phyloP scores from a whole-genome alignment of 2,329 filamentous ascomycete species.

The Colletotrichum sansevieriae region DNA sequence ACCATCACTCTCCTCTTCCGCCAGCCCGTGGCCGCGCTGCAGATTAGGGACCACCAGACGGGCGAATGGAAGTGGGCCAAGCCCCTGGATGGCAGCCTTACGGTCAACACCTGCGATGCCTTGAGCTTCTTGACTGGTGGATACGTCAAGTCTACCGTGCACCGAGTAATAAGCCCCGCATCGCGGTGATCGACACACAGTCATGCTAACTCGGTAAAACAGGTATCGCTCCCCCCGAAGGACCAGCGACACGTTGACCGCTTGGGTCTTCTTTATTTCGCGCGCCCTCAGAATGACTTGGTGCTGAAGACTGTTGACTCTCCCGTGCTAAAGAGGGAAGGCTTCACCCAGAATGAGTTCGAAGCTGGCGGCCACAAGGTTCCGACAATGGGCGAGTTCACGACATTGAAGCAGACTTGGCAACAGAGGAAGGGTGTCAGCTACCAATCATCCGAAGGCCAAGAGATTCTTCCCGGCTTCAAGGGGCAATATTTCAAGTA shows the following conservation, averaged over 20 bases:
- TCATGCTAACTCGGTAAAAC: neutral
- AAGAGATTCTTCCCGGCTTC: slow-evolving; percentile 53
- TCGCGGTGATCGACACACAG: neutral
- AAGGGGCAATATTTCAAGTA: slow-evolving; percentile 44
- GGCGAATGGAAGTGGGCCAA: slow-evolving; percentile 64
- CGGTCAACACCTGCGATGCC: slow-evolving; percentile 64
- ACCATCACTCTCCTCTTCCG: slow-evolving; percentile 69
- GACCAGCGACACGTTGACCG: slow-evolving; percentile 61
- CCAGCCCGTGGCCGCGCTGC: slow-evolving; percentile 69
- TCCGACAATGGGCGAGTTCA: slow-evolving; percentile 55
- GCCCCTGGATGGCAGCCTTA: slow-evolving; percentile 63
- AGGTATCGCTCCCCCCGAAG: slow-evolving; percentile 54
- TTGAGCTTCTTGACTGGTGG: slow-evolving; percentile 63
- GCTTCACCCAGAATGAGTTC: slow-evolving; percentile 54
- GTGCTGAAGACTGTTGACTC: slow-evolving; percentile 54
- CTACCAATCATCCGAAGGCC: slow-evolving; percentile 47
- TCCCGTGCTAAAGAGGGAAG: slow-evolving; percentile 51
- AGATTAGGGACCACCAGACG: slow-evolving; percentile 62
- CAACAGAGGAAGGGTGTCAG: slow-evolving; percentile 50
- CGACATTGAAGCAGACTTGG: slow-evolving; percentile 53
- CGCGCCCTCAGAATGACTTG: slow-evolving; percentile 57
- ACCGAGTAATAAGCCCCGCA: slow-evolving; percentile 48
- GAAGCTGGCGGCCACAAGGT: slow-evolving; percentile 49
- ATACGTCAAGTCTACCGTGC: slow-evolving; percentile 58
- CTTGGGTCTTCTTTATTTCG: slow-evolving; percentile 65